A percentile compares a stretch with the other conserved stretches of the same genome.
phyloP scores from a whole-genome alignment of 768 basidiomycete species.

The Goffeauzyma gilvescens region DNA sequence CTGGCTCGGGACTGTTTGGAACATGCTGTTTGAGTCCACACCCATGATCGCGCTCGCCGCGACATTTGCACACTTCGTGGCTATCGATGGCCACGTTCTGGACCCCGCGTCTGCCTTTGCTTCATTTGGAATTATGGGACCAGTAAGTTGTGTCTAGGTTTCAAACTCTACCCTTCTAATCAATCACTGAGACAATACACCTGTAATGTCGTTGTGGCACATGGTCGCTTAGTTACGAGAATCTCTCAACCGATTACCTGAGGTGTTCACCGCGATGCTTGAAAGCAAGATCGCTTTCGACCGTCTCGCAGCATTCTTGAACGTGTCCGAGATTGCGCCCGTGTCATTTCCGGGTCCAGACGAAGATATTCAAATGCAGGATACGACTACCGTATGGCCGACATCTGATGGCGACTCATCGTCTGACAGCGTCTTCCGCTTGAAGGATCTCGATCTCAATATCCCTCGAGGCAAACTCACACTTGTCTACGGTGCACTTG shows the following conservation, averaged over 20 bases:
- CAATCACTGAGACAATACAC: constrained; percentile 11
- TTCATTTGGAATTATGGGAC: constrained; percentile 16
- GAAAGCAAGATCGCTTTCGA: constrained; percentile 5
- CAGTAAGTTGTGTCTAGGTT: too few species aligned
- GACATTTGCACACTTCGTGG: constrained; percentile 20
- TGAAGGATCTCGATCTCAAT: too few species aligned
- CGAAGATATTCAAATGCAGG: background rate
- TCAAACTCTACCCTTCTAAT: too few species aligned
- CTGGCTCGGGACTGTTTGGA: constrained; percentile 21
- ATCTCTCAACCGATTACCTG: too few species aligned
- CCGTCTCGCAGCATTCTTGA: constrained; percentile 16
- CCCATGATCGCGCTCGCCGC: constrained; percentile 16
- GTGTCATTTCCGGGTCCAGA: too few species aligned
- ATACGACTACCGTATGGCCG: constrained; percentile 21
- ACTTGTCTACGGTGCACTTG: constrained; percentile 53
- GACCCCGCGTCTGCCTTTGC: constrained; percentile 25
- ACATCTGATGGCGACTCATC: background rate
- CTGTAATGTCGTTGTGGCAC: constrained; percentile 10
- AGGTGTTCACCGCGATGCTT: too few species aligned
- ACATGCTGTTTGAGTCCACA: constrained; percentile 18
- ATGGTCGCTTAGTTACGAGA: background rate
- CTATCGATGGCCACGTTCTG: constrained; percentile 14
- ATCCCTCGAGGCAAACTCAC: constrained; percentile 59
- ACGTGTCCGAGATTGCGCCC: constrained; percentile 15
- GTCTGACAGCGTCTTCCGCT: too few species aligned